phyloP scores from a whole-genome alignment of 306 rosid genomes.

The Quercus variabilis region DNA sequence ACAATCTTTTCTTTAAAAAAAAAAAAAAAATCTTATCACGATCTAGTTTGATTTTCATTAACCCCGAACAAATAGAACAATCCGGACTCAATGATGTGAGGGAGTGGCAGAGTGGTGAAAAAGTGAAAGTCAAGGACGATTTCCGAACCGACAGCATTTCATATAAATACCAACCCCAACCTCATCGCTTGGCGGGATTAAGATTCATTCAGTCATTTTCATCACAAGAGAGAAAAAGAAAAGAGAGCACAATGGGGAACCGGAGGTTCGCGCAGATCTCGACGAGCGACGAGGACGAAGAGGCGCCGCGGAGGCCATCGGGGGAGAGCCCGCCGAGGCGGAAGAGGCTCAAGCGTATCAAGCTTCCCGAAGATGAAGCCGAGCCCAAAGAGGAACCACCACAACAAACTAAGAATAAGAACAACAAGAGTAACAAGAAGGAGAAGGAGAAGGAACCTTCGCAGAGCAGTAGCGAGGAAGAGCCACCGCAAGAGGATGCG shows the following conservation, averaged over 20 bases:
- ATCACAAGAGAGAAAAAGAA: background rate
- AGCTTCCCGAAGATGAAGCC: constrained; percentile 31
- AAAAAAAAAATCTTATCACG: too few species aligned
- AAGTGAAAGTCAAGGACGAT: background rate
- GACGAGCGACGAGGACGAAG: constrained; percentile 81
- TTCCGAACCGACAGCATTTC: background rate
- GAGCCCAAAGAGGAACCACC: background rate
- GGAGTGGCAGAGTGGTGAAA: constrained; percentile 10
- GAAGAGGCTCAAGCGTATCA: constrained; percentile 54
- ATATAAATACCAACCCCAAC: background rate
- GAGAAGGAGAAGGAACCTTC: background rate
- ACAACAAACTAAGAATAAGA: background rate
- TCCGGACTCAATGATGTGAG: too few species aligned
- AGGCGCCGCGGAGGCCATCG: constrained; percentile 24
- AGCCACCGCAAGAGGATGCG: constrained; percentile 50
- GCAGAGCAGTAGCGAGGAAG: constrained; percentile 28
- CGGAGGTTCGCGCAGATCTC: constrained; percentile 69
- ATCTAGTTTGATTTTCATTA: too few species aligned
- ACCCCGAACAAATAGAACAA: too few species aligned
- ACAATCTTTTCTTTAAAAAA: too few species aligned
- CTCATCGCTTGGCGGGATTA: constrained; percentile 6
- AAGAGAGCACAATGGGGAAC: constrained; percentile 50
- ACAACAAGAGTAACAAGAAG: background rate
- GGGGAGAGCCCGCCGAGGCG: constrained; percentile 23
- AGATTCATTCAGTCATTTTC: background rate